Conservation (phyloP, 805 yeast species). For the Kuraishia hungarica region DNA sequence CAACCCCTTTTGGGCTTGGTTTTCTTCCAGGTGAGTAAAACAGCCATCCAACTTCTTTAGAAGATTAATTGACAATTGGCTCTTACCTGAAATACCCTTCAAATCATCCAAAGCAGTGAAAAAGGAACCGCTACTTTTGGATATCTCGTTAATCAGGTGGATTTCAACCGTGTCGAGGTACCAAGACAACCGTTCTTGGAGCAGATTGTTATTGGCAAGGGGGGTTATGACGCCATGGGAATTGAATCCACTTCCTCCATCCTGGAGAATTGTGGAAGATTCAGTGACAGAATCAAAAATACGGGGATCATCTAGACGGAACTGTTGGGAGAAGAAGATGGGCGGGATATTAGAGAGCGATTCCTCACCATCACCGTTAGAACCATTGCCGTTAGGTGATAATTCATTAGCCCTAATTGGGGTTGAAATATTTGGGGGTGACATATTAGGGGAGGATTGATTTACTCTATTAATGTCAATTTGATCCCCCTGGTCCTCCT, state of each 20-base stretch:
- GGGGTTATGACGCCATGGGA: conserved; percentile 25
- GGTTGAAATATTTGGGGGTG: too few relatives aligned
- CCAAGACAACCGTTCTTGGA: conserved; percentile 74
- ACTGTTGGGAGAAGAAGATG: conserved; percentile 58
- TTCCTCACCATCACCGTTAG: too few relatives aligned
- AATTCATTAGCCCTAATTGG: too few relatives aligned
- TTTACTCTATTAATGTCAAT: too few relatives aligned
- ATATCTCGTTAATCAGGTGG: conserved; percentile 71
- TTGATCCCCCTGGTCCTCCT: too few relatives aligned
- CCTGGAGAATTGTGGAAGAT: conserved; percentile 35
- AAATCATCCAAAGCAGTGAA: conserved; percentile 80
- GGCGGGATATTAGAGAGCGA: conserved; percentile 49
- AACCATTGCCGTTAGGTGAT: too few relatives aligned
- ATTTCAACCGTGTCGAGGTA: conserved; percentile 83
- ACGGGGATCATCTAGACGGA: conserved; percentile 83
- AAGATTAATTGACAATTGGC: conserved; percentile 39
- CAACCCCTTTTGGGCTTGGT: conserved; percentile 43
- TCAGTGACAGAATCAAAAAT: conserved; percentile 69
- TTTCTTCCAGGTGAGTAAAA: conserved; percentile 35
- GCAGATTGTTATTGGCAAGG: conserved; percentile 39
- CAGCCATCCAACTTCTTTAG: conserved; percentile 37
- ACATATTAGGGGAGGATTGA: too few relatives aligned
- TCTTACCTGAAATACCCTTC: conserved; percentile 48
- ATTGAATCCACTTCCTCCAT: conserved; percentile 21
- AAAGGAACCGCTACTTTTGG: conserved; percentile 76